phyloP scores from a whole-genome alignment of 2,329 filamentous ascomycete species.

The Ploettnerulaceae sp. region DNA sequence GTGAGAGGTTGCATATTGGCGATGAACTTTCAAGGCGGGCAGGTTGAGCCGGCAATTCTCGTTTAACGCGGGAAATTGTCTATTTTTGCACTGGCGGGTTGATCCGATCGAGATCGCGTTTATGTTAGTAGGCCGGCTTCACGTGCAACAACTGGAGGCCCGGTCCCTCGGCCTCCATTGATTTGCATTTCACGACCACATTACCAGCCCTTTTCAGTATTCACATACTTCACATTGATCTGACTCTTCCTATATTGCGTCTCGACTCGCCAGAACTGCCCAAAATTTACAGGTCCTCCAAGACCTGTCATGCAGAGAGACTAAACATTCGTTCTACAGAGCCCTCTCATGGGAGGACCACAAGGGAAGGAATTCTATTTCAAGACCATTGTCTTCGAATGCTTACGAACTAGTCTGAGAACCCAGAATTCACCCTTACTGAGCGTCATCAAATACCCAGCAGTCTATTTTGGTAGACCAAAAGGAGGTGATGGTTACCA shows the following conservation, averaged over 20 bases:
- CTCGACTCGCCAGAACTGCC: background rate
- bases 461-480: conserved; percentile 5
- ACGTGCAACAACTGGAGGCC: background rate
- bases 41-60: conserved; percentile 8
- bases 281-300: background rate
- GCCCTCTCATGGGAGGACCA: background rate
- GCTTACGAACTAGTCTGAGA: background rate
- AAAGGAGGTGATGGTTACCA: conserved; percentile 10
- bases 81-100: conserved; percentile 11
- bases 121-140: no score
- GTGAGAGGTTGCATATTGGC: background rate
- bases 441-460: background rate
- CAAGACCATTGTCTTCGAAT: background rate
- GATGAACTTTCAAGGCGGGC: conserved; percentile 6
- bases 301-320: background rate
- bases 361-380: background rate
- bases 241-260: background rate
- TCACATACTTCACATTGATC: background rate
- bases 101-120: conserved; percentile 6
- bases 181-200: conserved; percentile 3
- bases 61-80: conserved; percentile 18
- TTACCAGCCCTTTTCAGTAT: background rate
- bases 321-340: background rate
- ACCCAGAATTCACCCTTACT: background rate
- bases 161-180: background rate